Conservation (phyloP, 257 asterid species). For the Jaltomata sinuosa region DNA sequence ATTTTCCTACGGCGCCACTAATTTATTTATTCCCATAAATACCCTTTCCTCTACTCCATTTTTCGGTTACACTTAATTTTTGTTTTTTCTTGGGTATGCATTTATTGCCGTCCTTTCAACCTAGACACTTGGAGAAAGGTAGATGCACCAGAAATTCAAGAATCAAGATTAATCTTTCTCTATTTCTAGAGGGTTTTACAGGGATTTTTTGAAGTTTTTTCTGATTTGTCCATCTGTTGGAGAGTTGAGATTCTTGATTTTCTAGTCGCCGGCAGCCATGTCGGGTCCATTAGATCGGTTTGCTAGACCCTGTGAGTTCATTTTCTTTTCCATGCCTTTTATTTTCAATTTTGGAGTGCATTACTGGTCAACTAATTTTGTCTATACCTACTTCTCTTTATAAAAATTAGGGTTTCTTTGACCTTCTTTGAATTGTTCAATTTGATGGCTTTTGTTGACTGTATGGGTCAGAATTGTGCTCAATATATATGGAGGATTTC, state of each 20-base stretch:
- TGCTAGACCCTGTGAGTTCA: constrained; percentile 76
- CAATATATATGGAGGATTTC: background rate
- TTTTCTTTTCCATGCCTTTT: background rate
- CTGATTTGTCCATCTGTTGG: background rate
- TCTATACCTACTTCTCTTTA: background rate
- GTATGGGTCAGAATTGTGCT: background rate
- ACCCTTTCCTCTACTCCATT: background rate
- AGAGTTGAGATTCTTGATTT: constrained; percentile 16
- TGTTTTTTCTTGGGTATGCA: constrained; percentile 10
- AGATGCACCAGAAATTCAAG: background rate
- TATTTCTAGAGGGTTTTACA: background rate
- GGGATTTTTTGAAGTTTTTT: background rate
- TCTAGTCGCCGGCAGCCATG: constrained; percentile 27
- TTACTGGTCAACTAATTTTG: background rate
- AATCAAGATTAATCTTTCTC: background rate
- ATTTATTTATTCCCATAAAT: background rate
- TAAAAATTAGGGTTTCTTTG: background rate
- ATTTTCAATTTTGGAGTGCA: background rate
- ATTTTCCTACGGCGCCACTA: background rate
- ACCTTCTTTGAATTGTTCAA: background rate
- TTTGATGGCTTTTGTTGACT: background rate
- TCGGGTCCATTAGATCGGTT: constrained; percentile 94
- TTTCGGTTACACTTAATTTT: constrained; percentile 10
- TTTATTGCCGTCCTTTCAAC: constrained; percentile 24
- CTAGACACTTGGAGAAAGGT: background rate